Base-by-base conservation (phyloP, 768 basidiomycete genomes). In the Tylopilus rubrobrunneus region DNA sequence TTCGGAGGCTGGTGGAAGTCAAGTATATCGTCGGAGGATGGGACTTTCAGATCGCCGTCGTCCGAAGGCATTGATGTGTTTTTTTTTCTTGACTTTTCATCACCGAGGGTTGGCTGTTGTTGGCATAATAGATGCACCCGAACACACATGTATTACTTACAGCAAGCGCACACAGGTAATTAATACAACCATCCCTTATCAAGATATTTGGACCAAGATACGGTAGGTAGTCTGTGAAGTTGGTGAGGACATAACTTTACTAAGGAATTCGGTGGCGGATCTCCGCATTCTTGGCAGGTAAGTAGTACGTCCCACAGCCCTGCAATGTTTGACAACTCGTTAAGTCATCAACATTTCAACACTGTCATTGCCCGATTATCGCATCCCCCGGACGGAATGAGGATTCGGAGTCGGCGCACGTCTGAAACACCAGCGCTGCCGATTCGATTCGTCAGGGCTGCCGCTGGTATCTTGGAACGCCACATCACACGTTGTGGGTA, bases 1-100 rank as follows among this genome's bases (percentile, higher is more conserved):
- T 96, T 55, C 80, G 81, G 62, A 75, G 94, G 61, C 66, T 97
- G 62, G 64, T 93, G 31, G 89, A 95, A 71, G 75, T 92, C 59
- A 89, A 89, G 74, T 86, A 87, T 62, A 73, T 92, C 50, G 75
- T 84, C 15, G 87, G 89, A 25, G 88, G 91, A 45, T 92, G 91
- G 89, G 92, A 93, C 68, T 81, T 94, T 55, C 87, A 92, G 74
- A 76, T 95, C 51, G 92, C 92, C 14, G 83, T 88, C 29, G 89
- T 93, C 37, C 78, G 89, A 55, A 76, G 89, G 54, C 86, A 88
- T 64, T 86, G 55, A 67, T 19, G 19, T 19, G 19, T 27, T 49
- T 33, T 41, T 27, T 23, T 15, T 12, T 44, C n/a, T 28, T 5
- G 40, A 40, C 5, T 4, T 17, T 37, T 14, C 36, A 37, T 37